A percentile compares a stretch with the other conserved stretches of the same genome.
phyloP scores from a whole-genome alignment of 106 monocot species.

The Platanthera zijinensis region DNA sequence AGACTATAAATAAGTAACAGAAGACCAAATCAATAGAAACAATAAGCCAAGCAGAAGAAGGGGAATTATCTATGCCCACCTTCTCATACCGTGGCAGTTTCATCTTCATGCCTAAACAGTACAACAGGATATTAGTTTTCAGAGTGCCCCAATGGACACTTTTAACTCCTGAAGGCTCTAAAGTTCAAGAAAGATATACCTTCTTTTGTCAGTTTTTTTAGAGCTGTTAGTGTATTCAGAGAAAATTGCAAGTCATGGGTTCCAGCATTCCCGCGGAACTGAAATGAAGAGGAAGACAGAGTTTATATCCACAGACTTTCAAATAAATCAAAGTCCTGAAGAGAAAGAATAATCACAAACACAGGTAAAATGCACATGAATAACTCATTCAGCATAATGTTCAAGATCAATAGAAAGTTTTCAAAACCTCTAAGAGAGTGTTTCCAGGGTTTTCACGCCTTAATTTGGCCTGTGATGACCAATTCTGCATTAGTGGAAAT shows the following conservation, averaged over 20 bases:
- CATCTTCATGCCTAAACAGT: slow-evolving; percentile 63
- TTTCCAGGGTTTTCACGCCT: slow-evolving; percentile 85
- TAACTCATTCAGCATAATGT: background rate
- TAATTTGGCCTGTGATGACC: slow-evolving; percentile 45
- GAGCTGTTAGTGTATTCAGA: slow-evolving; percentile 52
- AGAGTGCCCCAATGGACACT: background rate
- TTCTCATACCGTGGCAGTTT: slow-evolving; percentile 96
- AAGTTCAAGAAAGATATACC: slow-evolving; percentile 26
- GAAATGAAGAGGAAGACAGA: slow-evolving; percentile 14
- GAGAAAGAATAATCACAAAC: background rate
- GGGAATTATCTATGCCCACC: slow-evolving; percentile 25
- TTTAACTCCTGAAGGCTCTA: background rate
- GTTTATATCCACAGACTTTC: background rate
- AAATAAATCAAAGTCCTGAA: background rate
- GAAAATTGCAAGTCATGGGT: slow-evolving; percentile 90
- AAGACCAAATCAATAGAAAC: slow-evolving; percentile 1
- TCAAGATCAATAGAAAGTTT: slow-evolving; percentile 4
- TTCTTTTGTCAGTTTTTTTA: slow-evolving; percentile 64
- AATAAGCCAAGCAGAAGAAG: slow-evolving; percentile 3
- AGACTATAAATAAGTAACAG: slow-evolving; percentile 45
- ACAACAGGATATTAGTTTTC: background rate
- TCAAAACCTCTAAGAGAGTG: slow-evolving; percentile 79
- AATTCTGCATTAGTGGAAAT: slow-evolving; percentile 3
- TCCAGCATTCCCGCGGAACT: slow-evolving; percentile 98
- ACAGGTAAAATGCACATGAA: background rate